These are phyloP conservation scores for Fusarium cyanostomum DNA, from an alignment of 2,329 filamentous ascomycete species.

Conservation along the genomic window DNA sequence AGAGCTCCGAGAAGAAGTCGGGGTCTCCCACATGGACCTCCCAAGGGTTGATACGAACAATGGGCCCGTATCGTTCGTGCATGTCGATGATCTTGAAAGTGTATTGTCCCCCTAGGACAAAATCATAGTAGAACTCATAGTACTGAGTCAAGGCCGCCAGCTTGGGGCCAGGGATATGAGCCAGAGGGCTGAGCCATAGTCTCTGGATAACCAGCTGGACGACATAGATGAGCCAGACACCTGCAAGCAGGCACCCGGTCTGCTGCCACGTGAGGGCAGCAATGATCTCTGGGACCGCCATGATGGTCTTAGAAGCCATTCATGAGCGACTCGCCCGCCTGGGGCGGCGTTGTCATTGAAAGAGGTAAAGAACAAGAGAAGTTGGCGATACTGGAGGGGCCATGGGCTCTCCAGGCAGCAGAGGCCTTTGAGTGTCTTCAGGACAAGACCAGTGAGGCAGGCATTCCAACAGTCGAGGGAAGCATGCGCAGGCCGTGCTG, in stretches of 20 bases:
- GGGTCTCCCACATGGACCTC: constrained; percentile 52
- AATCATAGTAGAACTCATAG: constrained; percentile 57
- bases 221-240: constrained; percentile 45
- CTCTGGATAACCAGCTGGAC: constrained; percentile 44
- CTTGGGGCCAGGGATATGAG: constrained; percentile 52
- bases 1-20: constrained; percentile 53
- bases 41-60: constrained; percentile 53
- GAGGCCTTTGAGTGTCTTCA: constrained; percentile 32
- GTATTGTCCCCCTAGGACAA: constrained; percentile 53
- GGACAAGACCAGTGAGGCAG: constrained; percentile 15
- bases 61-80: constrained; percentile 54
- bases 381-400: constrained; percentile 24
- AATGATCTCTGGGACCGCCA: constrained; percentile 39
- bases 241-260: constrained; percentile 36
- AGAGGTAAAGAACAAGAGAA: constrained; percentile 14
- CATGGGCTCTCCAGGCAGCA: constrained; percentile 41
- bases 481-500: constrained; percentile 32
- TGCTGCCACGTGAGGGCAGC: constrained; percentile 40
- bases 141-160: constrained; percentile 52
- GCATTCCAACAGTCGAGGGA: background rate
- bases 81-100: constrained; percentile 53
- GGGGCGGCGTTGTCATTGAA: constrained; percentile 44
- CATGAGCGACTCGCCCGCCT: constrained; percentile 41
- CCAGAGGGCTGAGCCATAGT: constrained; percentile 51
- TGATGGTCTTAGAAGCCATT: constrained; percentile 38